phyloP scores from a whole-genome alignment of 768 basidiomycete genomes.

The Pisolithus sp. region DNA sequence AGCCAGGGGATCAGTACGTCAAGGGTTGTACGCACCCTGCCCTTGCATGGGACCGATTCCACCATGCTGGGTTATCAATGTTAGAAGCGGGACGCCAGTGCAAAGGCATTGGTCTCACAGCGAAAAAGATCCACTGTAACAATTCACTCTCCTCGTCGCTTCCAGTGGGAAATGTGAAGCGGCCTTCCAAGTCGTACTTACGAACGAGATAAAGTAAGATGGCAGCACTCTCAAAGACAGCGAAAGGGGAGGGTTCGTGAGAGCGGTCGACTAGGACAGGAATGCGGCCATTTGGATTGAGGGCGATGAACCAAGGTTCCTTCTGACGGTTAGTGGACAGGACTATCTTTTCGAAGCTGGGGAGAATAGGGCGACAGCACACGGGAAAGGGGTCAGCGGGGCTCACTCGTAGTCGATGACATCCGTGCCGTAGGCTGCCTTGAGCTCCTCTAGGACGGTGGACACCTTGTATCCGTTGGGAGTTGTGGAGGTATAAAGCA shows the following conservation, averaged over 20 bases:
- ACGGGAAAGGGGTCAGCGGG: background rate
- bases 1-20: background rate
- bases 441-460: constrained; percentile 60
- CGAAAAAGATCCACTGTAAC: constrained; percentile 86
- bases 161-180: constrained; percentile 61
- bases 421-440: constrained; percentile 38
- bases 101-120: constrained; percentile 33
- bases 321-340: constrained; percentile 70
- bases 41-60: constrained; percentile 89
- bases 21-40: constrained; percentile 33
- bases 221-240: constrained; percentile 72
- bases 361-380: background rate
- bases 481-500: constrained; percentile 38
- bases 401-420: constrained; percentile 45
- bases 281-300: constrained; percentile 72
- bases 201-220: constrained; percentile 80
- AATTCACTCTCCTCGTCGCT: constrained; percentile 60
- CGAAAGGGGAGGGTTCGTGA: constrained; percentile 47
- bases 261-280: constrained; percentile 59
- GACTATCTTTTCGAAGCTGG: constrained; percentile 47
- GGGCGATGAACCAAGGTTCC: constrained; percentile 69
- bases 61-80: constrained; percentile 47
- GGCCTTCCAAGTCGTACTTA: constrained; percentile 71
- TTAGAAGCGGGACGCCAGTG: background rate
- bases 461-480: constrained; percentile 53